A percentile compares a stretch with the other conserved stretches of the same genome.
These are phyloP conservation scores for Gaeumannomyces tritici DNA, from an alignment of 2,329 filamentous ascomycete species.

Conservation along the genomic window DNA sequence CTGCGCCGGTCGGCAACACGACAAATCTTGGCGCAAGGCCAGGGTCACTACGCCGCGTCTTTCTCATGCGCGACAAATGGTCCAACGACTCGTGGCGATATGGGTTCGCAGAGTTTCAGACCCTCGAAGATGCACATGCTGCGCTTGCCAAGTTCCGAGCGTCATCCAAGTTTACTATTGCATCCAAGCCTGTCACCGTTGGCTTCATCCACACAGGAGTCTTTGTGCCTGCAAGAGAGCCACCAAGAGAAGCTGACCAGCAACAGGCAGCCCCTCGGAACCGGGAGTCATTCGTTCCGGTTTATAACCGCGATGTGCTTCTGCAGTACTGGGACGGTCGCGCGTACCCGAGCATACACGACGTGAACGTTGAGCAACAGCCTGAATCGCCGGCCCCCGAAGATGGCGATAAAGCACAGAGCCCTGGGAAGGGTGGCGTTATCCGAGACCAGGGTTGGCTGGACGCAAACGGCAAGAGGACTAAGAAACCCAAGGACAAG, in stretches of 20 bases:
- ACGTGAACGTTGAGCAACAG: slow-evolving; percentile 40
- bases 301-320: slow-evolving; percentile 1
- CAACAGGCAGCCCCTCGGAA: too few relatives aligned
- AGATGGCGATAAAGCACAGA: background rate
- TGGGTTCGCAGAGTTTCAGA: slow-evolving; percentile 76
- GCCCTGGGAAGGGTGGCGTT: slow-evolving; percentile 2
- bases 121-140: slow-evolving; percentile 63
- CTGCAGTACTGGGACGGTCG: slow-evolving; percentile 4
- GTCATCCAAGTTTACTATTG: slow-evolving; percentile 68
- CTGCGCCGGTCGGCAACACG: slow-evolving; percentile 43
- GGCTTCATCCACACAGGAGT: slow-evolving; percentile 78
- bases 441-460: background rate
- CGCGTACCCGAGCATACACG: slow-evolving; percentile 54
- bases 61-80: slow-evolving; percentile 64
- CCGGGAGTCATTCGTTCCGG: background rate
- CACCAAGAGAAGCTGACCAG: background rate
- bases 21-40: slow-evolving; percentile 60
- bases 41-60: slow-evolving; percentile 65
- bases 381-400: background rate
- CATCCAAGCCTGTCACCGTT: slow-evolving; percentile 59
- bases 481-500: slow-evolving; percentile 45
- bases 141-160: slow-evolving; percentile 64
- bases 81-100: slow-evolving; percentile 69
- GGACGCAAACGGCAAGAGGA: slow-evolving; percentile 31
- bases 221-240: slow-evolving; percentile 53